Evolutionary conservation across 2,329 filamentous ascomycete genomes (phyloP), one percentile per base, ranked within the genome.

Genomic region (Claviceps sp.): DNA sequence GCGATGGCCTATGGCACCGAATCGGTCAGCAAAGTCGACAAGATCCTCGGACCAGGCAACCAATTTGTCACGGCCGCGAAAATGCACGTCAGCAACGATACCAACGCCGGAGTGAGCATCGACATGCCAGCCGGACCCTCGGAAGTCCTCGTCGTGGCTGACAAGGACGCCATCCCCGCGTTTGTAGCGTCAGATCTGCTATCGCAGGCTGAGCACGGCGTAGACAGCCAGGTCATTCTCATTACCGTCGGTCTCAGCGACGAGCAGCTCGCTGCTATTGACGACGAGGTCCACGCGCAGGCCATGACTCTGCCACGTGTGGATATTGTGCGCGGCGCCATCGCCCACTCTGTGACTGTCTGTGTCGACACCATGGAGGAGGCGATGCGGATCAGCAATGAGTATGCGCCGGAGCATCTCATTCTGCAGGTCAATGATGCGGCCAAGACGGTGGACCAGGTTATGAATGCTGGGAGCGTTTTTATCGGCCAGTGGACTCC

Each of bases 21-120:
- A 69, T 91, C 84, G 60, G 82, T 98, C 49, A 87, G 76, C 68
- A 98, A 98, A 73, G 93, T 98, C 7, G 93, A 98, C 76, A 98
- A 98, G 80, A 96, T 98, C 60, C 81, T 97, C 13, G 93, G 93
- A 0, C 93, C 93, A 2, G 93, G 93, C 39, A 98, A 98, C 70
- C 93, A 97, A 68, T 98, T 97, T 64, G 93, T 98, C 42, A 98
- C 93, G 0, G 93, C 93, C 0, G 93, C 88, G 50, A 98, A 98
- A 79, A 98, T 98, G 93, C 78, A 90, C 61, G 93, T 98, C 44
- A 88, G 85, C 69, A 98, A 98, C 68, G 93, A 98, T 66, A 97
- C 93, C 45, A 94, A 89, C 55, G 93, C 93, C 13, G 87, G 88
- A 22, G 90, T 96, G 42, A 85, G 89, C 68, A 98, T 98, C 62